Base-by-base conservation (phyloP, 768 basidiomycete species). In the Leccinum uliginosum region DNA sequence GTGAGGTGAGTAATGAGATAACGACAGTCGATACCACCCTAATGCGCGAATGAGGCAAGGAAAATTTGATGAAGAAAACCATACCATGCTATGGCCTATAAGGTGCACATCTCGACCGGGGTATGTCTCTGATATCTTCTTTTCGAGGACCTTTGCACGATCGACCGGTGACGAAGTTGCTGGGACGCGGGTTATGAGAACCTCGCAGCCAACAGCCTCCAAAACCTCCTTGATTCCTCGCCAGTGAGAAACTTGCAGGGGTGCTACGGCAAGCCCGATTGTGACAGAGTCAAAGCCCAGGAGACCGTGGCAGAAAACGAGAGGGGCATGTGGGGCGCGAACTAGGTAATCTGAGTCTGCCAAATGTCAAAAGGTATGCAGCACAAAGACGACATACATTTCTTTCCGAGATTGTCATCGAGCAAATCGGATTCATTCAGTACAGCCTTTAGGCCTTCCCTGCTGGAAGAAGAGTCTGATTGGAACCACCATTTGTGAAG, bases 271-370 rank as follows among this genome's bases (percentile, higher is more conserved):
- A 2, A 81, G 85, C 1, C 89, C 88, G 23, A 93, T 86, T 3
- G 84, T 88, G 62, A 94, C 82, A 0, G 85, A 86, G 68, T 95
- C 92, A 61, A 94, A 95, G 1, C 93, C 92, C 8, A 98, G 80
- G 1, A 97, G 80, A 9, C 95, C 96, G 67, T 98, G 96, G 63
- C 96, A 98, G 72, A 98, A 98, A 1, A 98, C 88, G 46, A 98
- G 73, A 0, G 96, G 96, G 60, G 92, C 84, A 57, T 81, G 81
- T 0, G 95, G 88, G 1, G 91, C 78, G 5, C 82, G 80, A 67
- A 95, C 91, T 93, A 69, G 6, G 24, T 17, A 24, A 58, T 34
- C 5, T 32, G 26, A 24, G 50, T 60, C 19, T 54, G 40, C 11
- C 27, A 21, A 44, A 32, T 10, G 19, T 45, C 19, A 44, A 56